Base-by-base conservation (phyloP, 2,329 filamentous ascomycete species). In the Dothidotthia symphoricarpi region DNA sequence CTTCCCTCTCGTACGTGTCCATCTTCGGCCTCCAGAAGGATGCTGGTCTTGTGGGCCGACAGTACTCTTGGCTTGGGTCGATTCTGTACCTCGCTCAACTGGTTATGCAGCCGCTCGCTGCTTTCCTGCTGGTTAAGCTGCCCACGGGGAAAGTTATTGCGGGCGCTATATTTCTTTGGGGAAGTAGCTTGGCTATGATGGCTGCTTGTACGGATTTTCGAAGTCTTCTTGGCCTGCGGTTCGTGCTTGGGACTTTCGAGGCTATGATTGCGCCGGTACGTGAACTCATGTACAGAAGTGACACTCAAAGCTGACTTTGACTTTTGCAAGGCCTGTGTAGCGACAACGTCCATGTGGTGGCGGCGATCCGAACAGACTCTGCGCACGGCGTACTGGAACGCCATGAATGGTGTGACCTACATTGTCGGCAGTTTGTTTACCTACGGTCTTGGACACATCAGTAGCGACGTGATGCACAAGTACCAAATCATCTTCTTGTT, bases 311-410 rank as follows among this genome's bases (percentile, higher is more conserved):
- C n/a, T n/a, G n/a, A n/a, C n/a, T n/a, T n/a, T n/a, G n/a, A n/a
- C n/a, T n/a, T n/a, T n/a, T n/a, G n/a, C n/a, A n/a, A n/a, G n/a
- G 73, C 72, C 14, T 81, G 80, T 46, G 68, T 80, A 12, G 75
- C 76, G 13, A 76, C 80, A 24, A 79, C 77, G 1, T 72, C 76
- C 37, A 78, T 79, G 75, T 82, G 78, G 77, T 81, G 75, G 71
- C 69, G 76, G 19, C 68, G 77, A 37, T 69, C 72, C 36, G 77
- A 81, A 49, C 78, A 82, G 59, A 78, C 77, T 0, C 49, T 76
- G 28, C 63, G 78, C 2, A 74, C 76, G 5, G 73, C 73, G 6
- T 71, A 71, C 3, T 81, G 78, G 78, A 80, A 80, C 49, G 74
- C 70, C n/a, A 81, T 80, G 73, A 80, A 80, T 43, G 78, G 78